A percentile compares a stretch with the other conserved stretches of the same genome.
Evolutionary conservation across 108 stramenopile species (phyloP).

Genomic region (Skeletonema potamos): DNA sequence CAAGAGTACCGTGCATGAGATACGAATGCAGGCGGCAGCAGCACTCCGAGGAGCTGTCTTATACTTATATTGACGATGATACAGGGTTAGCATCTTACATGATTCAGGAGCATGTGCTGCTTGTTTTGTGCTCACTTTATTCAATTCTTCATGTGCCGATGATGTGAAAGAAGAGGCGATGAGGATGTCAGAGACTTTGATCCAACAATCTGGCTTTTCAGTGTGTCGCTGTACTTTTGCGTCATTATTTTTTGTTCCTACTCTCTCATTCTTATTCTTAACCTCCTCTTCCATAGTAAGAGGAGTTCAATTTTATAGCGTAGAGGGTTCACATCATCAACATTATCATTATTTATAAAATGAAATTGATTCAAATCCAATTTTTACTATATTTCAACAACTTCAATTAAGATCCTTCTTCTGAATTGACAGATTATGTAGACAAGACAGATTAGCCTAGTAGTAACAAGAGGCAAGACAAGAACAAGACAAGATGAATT

Average conservation of each 20-base stretch:
- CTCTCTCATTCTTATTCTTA: no score
- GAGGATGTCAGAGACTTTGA: no score
- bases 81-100: constrained; percentile 2
- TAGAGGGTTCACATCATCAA: neutral
- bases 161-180: neutral
- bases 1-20: no score
- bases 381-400: no score
- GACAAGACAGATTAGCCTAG: neutral
- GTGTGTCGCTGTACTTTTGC: no score
- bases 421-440: neutral
- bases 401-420: neutral
- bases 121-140: constrained; percentile 10
- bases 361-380: neutral
- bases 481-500: neutral
- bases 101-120: constrained; percentile 9
- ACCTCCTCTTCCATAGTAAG: no score
- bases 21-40: neutral
- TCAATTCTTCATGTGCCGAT: constrained; percentile 12
- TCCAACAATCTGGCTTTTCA: no score
- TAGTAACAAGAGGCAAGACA: neutral
- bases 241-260: no score
- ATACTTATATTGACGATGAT: constrained; percentile 2
- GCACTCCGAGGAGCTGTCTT: no score
- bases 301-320: no score
- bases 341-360: no score